A percentile compares a stretch with the other conserved stretches of the same genome.
Evolutionary conservation across 1,284 basidiomycete genomes (phyloP).

Genomic region (Fomitopsis betulina): DNA sequence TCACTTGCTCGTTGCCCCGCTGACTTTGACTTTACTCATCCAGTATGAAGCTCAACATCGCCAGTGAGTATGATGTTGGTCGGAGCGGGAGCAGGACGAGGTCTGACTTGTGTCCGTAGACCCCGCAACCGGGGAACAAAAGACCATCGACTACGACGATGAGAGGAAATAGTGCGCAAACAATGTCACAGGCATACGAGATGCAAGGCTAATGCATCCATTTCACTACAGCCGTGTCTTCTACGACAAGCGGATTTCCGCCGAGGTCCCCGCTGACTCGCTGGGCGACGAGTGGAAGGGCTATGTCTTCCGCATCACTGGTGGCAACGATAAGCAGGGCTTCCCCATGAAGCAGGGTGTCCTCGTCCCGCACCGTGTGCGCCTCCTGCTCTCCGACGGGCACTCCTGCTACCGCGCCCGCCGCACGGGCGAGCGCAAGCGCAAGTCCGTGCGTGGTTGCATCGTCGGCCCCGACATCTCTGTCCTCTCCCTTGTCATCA

Average conservation of each 20-base stretch:
- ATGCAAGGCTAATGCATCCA: background rate
- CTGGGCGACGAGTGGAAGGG: slow-evolving; percentile 97
- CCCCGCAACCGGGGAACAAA: slow-evolving; percentile 96
- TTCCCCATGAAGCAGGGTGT: slow-evolving; percentile 99
- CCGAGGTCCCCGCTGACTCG: slow-evolving; percentile 90
- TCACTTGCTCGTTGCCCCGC: background rate
- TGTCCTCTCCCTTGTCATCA: slow-evolving; percentile 90
- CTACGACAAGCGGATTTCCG: slow-evolving; percentile 95
- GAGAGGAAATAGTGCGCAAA: slow-evolving; percentile 77
- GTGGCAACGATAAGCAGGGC: slow-evolving; percentile 95
- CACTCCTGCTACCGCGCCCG: slow-evolving; percentile 97
- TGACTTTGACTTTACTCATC: background rate
- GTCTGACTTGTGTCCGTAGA: slow-evolving; percentile 39
- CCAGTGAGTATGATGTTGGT: slow-evolving; percentile 59
- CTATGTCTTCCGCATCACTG: slow-evolving; percentile 95
- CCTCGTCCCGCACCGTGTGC: slow-evolving; percentile 90
- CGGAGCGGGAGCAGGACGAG: slow-evolving; percentile 1
- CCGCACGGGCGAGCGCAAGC: slow-evolving; percentile 93
- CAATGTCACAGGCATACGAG: background rate
- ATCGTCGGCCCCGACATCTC: slow-evolving; percentile 97
- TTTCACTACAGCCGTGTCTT: slow-evolving; percentile 71
- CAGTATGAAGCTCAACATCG: slow-evolving; percentile 96
- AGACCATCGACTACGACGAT: slow-evolving; percentile 92
- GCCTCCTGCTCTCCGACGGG: slow-evolving; percentile 90
- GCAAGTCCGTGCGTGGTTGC: slow-evolving; percentile 98